phyloP scores from a whole-genome alignment of 192 early-diverging fungal species.

The Linnemannia exigua region DNA sequence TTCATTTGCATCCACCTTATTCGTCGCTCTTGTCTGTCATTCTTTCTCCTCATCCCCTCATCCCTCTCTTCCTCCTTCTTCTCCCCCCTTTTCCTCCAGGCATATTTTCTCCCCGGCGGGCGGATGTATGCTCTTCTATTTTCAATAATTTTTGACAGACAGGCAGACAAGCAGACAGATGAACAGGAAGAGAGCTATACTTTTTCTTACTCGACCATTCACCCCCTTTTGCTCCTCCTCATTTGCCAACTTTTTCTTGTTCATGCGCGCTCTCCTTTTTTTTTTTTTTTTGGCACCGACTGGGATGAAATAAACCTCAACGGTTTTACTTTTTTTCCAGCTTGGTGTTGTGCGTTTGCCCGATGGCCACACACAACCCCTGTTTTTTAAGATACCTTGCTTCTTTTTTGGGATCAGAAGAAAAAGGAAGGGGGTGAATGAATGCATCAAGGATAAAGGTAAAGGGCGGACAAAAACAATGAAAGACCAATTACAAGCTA shows the following conservation, averaged over 20 bases:
- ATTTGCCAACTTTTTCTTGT: background rate
- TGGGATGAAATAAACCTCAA: conserved; percentile 6
- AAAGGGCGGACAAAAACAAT: background rate
- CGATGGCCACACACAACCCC: background rate
- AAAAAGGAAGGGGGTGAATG: background rate
- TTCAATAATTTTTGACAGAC: background rate
- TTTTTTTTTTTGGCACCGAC: conserved; percentile 1
- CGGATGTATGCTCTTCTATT: background rate
- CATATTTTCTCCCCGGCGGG: background rate
- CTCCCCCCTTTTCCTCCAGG: background rate
- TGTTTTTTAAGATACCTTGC: background rate
- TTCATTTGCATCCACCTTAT: background rate
- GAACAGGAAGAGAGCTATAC: too few relatives aligned
- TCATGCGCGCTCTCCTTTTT: background rate
- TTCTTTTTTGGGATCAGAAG: background rate
- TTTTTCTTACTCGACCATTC: background rate
- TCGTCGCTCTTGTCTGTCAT: too few relatives aligned
- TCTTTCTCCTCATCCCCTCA: background rate
- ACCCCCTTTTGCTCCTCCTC: background rate
- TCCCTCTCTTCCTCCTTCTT: background rate
- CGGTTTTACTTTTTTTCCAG: background rate
- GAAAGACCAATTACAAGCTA: background rate
- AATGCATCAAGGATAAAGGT: background rate
- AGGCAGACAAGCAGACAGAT: background rate
- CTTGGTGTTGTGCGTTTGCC: background rate